A percentile compares a stretch with the other conserved stretches of the same genome.
phyloP scores from a whole-genome alignment of 2,329 filamentous ascomycete genomes.

The Xylariaceae sp. region DNA sequence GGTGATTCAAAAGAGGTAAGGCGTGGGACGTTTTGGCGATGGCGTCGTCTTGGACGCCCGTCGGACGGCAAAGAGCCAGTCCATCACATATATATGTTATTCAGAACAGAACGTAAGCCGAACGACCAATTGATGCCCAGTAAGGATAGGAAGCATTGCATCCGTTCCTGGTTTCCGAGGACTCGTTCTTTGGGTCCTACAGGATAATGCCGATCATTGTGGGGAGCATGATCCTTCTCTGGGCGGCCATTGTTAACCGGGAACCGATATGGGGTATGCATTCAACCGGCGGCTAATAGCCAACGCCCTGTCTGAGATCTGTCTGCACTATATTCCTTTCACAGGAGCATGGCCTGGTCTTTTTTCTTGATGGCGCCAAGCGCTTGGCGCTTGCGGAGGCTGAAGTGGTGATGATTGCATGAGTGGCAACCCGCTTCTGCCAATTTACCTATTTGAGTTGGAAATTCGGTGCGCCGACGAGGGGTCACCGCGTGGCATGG shows the following conservation, averaged over 20 bases:
- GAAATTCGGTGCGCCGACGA: no score
- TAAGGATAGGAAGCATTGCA: slow-evolving; percentile 9
- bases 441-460: no score
- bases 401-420: no score
- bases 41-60: background rate
- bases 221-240: slow-evolving; percentile 7
- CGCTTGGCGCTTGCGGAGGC: no score
- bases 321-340: no score
- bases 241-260: slow-evolving; percentile 7
- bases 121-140: slow-evolving; percentile 8
- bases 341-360: no score
- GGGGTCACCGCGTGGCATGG: no score
- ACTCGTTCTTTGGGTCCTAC: background rate
- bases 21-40: background rate
- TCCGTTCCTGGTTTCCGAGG: slow-evolving; percentile 16
- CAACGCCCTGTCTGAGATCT: no score
- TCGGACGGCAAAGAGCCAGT: slow-evolving; percentile 1
- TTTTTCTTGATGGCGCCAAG: no score
- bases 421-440: no score
- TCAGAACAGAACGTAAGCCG: background rate
- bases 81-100: slow-evolving; percentile 10
- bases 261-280: slow-evolving; percentile 12
- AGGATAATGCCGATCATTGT: slow-evolving; percentile 8
- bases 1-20: background rate
- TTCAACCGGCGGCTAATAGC: slow-evolving; percentile 21